phyloP scores from a whole-genome alignment of 2,329 filamentous ascomycete species.

The Diaporthe ampelina region DNA sequence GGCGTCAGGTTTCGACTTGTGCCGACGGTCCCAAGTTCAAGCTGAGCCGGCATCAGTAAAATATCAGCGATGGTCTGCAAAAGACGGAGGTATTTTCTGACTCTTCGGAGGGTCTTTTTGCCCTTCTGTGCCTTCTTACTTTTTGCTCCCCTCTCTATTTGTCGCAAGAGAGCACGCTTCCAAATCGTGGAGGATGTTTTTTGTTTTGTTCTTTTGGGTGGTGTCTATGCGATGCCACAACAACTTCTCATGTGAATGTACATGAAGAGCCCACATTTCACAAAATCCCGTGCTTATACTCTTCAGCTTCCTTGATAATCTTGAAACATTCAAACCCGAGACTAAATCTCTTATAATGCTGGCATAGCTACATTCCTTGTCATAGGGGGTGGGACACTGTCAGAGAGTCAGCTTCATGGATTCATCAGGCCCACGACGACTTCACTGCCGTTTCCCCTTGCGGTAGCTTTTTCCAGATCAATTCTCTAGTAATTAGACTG shows the following conservation, averaged over 20 bases:
- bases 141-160: neutral
- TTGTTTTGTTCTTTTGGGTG: neutral
- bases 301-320: no score
- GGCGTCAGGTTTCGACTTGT: neutral
- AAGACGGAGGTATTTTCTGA: slow-evolving; percentile 33
- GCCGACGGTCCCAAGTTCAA: slow-evolving; percentile 6
- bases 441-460: no score
- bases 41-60: slow-evolving; percentile 48
- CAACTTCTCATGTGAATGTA: neutral
- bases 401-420: no score
- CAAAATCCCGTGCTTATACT: no score
- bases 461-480: no score
- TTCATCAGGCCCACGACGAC: no score
- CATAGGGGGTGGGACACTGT: no score
- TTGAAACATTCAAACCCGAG: no score
- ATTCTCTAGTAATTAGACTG: no score
- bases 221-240: neutral
- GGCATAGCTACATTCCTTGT: no score
- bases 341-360: no score
- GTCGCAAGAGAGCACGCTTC: neutral
- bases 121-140: neutral
- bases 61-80: slow-evolving; percentile 30
- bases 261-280: neutral
- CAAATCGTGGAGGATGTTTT: neutral
- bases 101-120: slow-evolving; percentile 30